Percentiles rank a stretch among this genome's conserved stretches.
These are phyloP conservation scores for Fusarium sacchari DNA, from an alignment of 2,329 filamentous ascomycete species.

Conservation along the genomic window DNA sequence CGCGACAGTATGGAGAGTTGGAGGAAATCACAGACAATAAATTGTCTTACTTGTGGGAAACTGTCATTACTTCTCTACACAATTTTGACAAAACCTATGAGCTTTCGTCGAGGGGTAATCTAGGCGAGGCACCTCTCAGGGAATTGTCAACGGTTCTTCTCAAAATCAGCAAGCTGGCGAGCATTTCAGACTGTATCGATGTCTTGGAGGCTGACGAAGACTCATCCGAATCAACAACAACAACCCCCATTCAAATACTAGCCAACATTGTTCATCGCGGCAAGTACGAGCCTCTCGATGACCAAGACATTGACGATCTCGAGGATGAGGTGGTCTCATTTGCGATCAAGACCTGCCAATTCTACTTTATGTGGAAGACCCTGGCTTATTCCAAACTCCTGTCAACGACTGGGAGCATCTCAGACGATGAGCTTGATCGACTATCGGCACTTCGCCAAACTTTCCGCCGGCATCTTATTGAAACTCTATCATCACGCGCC, in stretches of 20 bases:
- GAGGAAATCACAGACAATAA: constrained; percentile 86
- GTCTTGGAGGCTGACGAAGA: constrained; percentile 73
- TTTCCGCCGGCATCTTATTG: constrained; percentile 72
- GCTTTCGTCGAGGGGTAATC: constrained; percentile 75
- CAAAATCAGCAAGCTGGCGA: constrained; percentile 83
- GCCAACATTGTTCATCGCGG: constrained; percentile 79
- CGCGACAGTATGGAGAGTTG: constrained; percentile 86
- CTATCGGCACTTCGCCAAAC: constrained; percentile 65
- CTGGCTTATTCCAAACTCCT: constrained; percentile 67
- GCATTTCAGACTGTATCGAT: constrained; percentile 80
- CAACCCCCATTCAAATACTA: constrained; percentile 74
- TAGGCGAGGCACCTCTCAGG: constrained; percentile 71
- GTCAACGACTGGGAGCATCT: constrained; percentile 63
- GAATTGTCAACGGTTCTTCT: constrained; percentile 79
- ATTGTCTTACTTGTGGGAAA: constrained; percentile 86
- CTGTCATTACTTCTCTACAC: constrained; percentile 77
- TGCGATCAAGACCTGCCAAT: constrained; percentile 79
- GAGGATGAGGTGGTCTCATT: constrained; percentile 83
- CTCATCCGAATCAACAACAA: constrained; percentile 57
- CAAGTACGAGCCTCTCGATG: constrained; percentile 72
- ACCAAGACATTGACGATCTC: constrained; percentile 76
- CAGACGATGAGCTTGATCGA: constrained; percentile 68
- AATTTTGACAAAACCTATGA: constrained; percentile 77
- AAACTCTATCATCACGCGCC: constrained; percentile 72
- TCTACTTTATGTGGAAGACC: constrained; percentile 97